Conservation (phyloP, 805 yeast species). For the Candida coleopterorum region DNA sequence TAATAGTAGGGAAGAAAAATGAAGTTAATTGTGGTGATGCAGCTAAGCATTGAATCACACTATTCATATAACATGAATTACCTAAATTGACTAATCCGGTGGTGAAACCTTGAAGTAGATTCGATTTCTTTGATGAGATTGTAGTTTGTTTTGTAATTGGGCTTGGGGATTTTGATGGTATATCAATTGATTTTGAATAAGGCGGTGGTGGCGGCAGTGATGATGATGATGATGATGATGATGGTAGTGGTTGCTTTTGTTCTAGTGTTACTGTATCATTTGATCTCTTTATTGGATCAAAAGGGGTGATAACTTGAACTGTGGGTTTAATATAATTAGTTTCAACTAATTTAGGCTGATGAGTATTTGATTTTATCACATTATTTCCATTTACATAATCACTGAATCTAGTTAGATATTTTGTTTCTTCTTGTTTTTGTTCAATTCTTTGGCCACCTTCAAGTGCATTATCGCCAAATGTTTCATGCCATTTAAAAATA, state of each 20-base stretch:
- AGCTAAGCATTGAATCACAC: conserved; percentile 78
- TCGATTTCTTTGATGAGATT: conserved; percentile 9
- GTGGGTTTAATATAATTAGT: conserved; percentile 2
- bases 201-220: background rate
- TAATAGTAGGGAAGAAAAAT: conserved; percentile 46
- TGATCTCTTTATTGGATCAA: too few relatives aligned
- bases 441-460: conserved; percentile 13
- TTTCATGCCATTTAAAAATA: conserved; percentile 26
- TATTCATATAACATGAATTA: conserved; percentile 91
- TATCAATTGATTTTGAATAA: background rate
- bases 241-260: background rate
- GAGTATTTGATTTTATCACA: conserved; percentile 1
- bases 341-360: background rate
- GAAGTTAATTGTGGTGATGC: conserved; percentile 64
- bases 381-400: conserved; percentile 25
- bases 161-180: conserved; percentile 2
- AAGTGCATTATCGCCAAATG: conserved; percentile 24
- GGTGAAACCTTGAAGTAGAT: conserved; percentile 36
- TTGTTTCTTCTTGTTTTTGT: conserved; percentile 12
- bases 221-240: background rate
- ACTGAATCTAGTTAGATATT: conserved; percentile 28
- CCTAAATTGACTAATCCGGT: conserved; percentile 81
- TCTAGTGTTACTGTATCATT: background rate
- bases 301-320: background rate
- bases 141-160: conserved; percentile 3